These are phyloP conservation scores for Apiotrichum veenhuisii DNA, from an alignment of 1,284 basidiomycete species.

Conservation along the genomic window DNA sequence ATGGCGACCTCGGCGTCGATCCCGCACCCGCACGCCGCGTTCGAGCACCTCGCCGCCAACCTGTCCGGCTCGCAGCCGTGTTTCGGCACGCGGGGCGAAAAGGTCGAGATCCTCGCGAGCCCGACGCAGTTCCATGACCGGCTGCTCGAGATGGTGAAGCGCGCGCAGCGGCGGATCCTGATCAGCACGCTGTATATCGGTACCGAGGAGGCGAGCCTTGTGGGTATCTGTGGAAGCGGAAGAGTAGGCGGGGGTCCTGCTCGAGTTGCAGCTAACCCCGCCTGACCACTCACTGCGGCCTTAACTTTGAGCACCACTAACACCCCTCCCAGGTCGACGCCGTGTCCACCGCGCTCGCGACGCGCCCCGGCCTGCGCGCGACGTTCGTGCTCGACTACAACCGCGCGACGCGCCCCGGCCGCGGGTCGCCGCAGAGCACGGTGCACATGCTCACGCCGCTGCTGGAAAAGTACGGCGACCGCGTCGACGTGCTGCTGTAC, in stretches of 20 bases:
- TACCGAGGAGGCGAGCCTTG: constrained; percentile 64
- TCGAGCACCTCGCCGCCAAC: constrained; percentile 25
- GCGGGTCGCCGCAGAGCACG: constrained; percentile 57
- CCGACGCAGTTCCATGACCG: constrained; percentile 50
- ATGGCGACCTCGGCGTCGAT: not conserved
- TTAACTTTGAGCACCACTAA: constrained; percentile 4
- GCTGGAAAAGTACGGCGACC: constrained; percentile 64
- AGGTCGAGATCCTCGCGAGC: constrained; percentile 47
- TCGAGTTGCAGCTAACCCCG: no score
- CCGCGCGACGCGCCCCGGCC: constrained; percentile 78
- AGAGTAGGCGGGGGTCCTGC: not conserved
- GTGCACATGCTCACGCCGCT: constrained; percentile 70
- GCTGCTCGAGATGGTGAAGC: constrained; percentile 61
- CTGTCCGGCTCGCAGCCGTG: constrained; percentile 44
- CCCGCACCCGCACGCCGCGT: constrained; percentile 16
- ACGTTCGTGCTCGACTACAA: constrained; percentile 82
- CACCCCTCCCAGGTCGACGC: constrained; percentile 62
- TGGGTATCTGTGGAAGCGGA: constrained; percentile 19
- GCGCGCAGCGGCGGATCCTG: constrained; percentile 71
- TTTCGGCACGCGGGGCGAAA: constrained; percentile 40
- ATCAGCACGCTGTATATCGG: constrained; percentile 83
- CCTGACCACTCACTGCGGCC: no score
- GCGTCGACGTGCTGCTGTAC: constrained; percentile 75
- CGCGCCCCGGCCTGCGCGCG: constrained; percentile 63
- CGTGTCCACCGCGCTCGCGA: constrained; percentile 59